Conservation (phyloP, 208 protist genomes). For the Trypanosoma avium region DNA sequence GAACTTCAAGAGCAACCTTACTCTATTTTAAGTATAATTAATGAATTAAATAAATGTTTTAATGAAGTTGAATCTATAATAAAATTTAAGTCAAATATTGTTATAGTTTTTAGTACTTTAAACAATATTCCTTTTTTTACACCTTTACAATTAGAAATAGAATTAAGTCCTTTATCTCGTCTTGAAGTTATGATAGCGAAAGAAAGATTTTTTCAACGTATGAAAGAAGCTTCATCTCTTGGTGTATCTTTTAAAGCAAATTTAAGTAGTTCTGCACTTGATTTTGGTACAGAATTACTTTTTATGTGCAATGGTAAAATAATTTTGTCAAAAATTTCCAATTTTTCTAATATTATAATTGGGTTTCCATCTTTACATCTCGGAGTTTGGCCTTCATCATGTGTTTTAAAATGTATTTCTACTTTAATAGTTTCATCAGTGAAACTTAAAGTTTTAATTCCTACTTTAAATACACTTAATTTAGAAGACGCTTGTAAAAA, state of each 20-base stretch:
- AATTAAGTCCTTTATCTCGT: constrained; percentile 26
- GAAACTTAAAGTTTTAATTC: neutral
- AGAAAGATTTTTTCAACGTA: constrained; percentile 34
- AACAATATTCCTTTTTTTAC: constrained; percentile 17
- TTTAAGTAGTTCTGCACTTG: constrained; percentile 22
- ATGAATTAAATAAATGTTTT: neutral
- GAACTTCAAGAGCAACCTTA: constrained; percentile 12
- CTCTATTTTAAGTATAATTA: neutral
- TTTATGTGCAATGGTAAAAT: constrained; percentile 24
- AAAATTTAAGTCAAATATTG: neutral
- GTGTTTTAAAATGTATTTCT: constrained; percentile 22
- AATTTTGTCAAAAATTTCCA: constrained; percentile 2
- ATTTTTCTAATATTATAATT: constrained; percentile 4
- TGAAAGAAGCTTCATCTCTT: constrained; percentile 18
- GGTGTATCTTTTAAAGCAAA: constrained; percentile 32
- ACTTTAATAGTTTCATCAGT: neutral
- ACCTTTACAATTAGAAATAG: constrained; percentile 25
- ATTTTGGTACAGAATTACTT: constrained; percentile 43
- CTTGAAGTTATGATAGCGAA: constrained; percentile 29
- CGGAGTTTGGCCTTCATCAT: constrained; percentile 41
- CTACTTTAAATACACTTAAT: constrained; percentile 2
- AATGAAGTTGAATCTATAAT: constrained; percentile 7
- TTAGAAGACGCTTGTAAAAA: constrained; percentile 6
- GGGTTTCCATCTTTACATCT: constrained; percentile 37
- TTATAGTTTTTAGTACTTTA: constrained; percentile 14